Evolutionary conservation across 225 moss, liverwort and hornwort genomes (phyloP), one percentile per base, ranked within the genome.

Genomic region (Pseudoscleropodium purum): DNA sequence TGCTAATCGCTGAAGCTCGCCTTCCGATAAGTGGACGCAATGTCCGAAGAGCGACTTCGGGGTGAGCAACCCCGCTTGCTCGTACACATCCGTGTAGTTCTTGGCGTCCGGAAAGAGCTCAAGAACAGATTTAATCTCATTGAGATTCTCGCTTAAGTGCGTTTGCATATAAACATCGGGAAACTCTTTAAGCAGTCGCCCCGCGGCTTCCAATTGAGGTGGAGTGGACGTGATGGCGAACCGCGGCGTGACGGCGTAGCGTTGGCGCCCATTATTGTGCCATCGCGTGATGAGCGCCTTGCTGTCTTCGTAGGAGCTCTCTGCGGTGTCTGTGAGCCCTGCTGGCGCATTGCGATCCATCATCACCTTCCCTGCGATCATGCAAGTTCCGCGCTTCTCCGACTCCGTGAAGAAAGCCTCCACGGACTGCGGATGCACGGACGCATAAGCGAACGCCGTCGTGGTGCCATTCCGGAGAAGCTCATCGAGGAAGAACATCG

Each of bases 81-180:
- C 93, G 34, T 93, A 93, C 27, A 93, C 92, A 51, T 91, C 92
- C 1, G 92, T 92, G 61, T 93, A 93, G 81, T 88, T 69, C 57
- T 91, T 89, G 36, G 93, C 87, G 18, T 91, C 86, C 1, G 91
- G 91, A 19, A 92, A 93, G 6, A 93, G 84, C 11, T 69, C 52
- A 13, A 29, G 24, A 6, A 84, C 86, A 15, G 20, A 49, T 6
- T 79, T 37, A 49, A 93, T 91, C 79, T 93, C 93, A 64, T 91
- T 49, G 21, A 91, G 14, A 86, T 93, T 93, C 77, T 93, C 93
- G 39, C 92, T 90, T 10, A 93, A 70, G 57, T 93, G 93, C 9
- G 93, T 93, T 75, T 93, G 93, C 93, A 93, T 93, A 30, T 93
- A 93, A 41, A 92, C 93, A 31, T 93, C 92, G 14, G 93, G 92